Evolutionary conservation across 768 basidiomycete species (phyloP), one percentile per base, ranked within the genome.

Genomic region (Leccinum truebloodii): DNA sequence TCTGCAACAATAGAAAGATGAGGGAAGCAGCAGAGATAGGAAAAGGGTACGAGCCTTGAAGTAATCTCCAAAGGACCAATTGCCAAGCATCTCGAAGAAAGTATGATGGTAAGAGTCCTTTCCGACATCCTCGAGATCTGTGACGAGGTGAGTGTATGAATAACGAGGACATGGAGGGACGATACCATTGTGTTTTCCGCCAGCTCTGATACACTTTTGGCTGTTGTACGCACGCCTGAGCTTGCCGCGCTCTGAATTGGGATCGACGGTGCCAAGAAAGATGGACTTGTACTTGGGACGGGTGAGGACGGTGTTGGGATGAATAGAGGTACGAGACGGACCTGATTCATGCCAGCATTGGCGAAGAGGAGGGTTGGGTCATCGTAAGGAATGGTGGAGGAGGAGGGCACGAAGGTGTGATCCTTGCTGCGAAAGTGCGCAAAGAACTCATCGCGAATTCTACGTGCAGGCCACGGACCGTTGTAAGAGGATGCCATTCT

Each of bases 61-160:
- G 80, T 99, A 99, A 75, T 99, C 95, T 0, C 97, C 97, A 67
- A 98, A 99, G 4, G 95, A 98, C 97, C 97, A 99, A 75, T 99
- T 99, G 41, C 97, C 97, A 63, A 99, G 78, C 97, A 99, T 99
- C 78, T 99, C 97, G 70, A 99, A 99, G 78, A 96, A 95, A 2
- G 94, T 97, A 71, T 96, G 92, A 70, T 98, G 96, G 74, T 98
- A 98, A 2, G 94, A 95, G 73, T 98, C 97, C 76, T 95, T 96
- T 41, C 97, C 97, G 59, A 99, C 97, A 76, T 99, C 97, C 72
- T 99, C 97, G 59, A 99, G 83, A 76, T 99, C 97, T 98, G 30
- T 9, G 13, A 44, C 14, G 24, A 28, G 48, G 48, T 72, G 52
- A 62, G 54, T 39, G 35, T 34, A 26, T 7, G 37, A 34, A 39